Conservation (phyloP, 2,329 filamentous ascomycete species). For the Claviceps fusiformis region DNA sequence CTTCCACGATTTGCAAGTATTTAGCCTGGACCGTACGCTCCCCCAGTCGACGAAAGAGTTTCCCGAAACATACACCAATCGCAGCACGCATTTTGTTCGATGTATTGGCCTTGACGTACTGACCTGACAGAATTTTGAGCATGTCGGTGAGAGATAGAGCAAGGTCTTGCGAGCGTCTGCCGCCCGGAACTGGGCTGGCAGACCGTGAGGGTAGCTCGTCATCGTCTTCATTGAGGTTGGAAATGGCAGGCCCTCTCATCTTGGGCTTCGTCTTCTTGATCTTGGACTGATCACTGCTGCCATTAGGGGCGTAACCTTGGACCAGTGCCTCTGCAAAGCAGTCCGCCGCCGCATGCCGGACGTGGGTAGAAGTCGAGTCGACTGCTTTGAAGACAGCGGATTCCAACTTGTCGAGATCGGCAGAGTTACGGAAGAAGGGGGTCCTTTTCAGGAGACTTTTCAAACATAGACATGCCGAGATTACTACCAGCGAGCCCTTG, state of each 20-base stretch:
- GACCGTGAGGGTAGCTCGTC: conserved; percentile 56
- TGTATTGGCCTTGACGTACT: conserved; percentile 68
- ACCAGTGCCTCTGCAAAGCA: conserved; percentile 74
- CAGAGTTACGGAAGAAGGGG: conserved; percentile 71
- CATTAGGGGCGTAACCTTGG: conserved; percentile 51
- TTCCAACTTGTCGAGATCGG: conserved; percentile 83
- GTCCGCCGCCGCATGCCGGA: conserved; percentile 75
- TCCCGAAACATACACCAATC: conserved; percentile 76
- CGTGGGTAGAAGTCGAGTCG: conserved; percentile 60
- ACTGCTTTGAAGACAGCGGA: conserved; percentile 72
- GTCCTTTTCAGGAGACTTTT: conserved; percentile 60
- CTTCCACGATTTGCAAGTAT: conserved; percentile 69
- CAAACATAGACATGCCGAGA: conserved; percentile 66
- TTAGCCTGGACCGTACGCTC: conserved; percentile 71
- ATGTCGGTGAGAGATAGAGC: conserved; percentile 66
- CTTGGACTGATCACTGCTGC: conserved; percentile 39
- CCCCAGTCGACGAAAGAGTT: conserved; percentile 63
- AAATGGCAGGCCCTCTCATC: conserved; percentile 44
- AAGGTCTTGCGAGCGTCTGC: conserved; percentile 58
- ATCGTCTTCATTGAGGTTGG: conserved; percentile 44
- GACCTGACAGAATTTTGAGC: conserved; percentile 61
- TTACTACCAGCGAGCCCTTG: conserved; percentile 70
- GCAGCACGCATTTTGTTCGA: conserved; percentile 71
- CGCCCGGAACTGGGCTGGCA: conserved; percentile 56
- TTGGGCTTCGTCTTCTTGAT: conserved; percentile 58